Conservation (phyloP, 495 filamentous ascomycete species). For the Neurospora terricola region DNA sequence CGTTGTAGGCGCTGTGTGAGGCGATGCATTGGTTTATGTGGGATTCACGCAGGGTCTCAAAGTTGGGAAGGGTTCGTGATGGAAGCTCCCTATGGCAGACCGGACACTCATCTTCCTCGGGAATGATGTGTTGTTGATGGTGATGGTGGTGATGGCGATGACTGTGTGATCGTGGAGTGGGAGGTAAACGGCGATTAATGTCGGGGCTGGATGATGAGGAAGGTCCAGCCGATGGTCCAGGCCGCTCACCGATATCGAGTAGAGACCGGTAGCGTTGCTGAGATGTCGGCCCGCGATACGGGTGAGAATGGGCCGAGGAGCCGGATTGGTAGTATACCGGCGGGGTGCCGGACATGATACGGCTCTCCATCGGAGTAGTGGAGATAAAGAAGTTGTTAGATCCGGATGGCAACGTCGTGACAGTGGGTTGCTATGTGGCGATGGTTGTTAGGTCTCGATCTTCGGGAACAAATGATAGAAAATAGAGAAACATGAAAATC, state of each 20-base stretch:
- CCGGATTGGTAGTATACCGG: slow-evolving; percentile 25
- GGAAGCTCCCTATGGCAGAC: slow-evolving; percentile 75
- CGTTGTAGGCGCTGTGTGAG: slow-evolving; percentile 31
- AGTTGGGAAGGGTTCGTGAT: slow-evolving; percentile 46
- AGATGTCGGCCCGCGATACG: slow-evolving; percentile 8
- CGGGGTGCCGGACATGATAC: slow-evolving; percentile 28
- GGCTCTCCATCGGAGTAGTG: slow-evolving; percentile 15
- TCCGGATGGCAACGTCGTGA: slow-evolving; percentile 10
- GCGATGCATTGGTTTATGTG: slow-evolving; percentile 74
- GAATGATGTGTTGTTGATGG: slow-evolving; percentile 26
- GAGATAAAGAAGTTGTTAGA: slow-evolving; percentile 1
- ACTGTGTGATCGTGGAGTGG: slow-evolving; percentile 4
- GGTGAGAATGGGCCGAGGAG: background rate
- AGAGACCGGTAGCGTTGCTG: slow-evolving; percentile 16
- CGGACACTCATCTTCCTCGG: slow-evolving; percentile 85
- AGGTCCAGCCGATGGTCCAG: slow-evolving; percentile 11
- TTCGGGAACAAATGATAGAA: background rate
- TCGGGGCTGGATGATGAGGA: slow-evolving; percentile 4
- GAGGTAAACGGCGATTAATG: slow-evolving; percentile 17
- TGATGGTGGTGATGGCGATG: background rate
- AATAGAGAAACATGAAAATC: background rate
- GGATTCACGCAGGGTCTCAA: slow-evolving; percentile 53
- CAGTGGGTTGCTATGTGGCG: slow-evolving; percentile 10
- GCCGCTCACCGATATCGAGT: slow-evolving; percentile 14
- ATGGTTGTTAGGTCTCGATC: background rate